Evolutionary conservation across 805 yeast genomes (phyloP).

Genomic region (Cyberlindnera suaveolens): DNA sequence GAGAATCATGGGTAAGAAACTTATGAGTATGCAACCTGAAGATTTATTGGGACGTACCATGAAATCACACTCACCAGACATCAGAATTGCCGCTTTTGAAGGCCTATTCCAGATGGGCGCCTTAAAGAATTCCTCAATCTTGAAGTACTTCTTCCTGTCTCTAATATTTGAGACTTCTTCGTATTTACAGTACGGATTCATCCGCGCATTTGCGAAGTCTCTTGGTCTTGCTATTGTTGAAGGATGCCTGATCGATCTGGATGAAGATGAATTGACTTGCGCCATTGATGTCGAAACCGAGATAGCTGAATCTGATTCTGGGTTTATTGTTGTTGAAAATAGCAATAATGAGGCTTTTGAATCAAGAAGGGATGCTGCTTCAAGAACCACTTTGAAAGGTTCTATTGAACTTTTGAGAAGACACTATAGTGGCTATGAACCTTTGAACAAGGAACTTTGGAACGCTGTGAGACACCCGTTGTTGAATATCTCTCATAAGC

Average conservation of each 20-base stretch:
- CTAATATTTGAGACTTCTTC: constrained; percentile 51
- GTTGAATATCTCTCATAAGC: constrained; percentile 50
- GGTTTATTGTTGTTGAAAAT: constrained; percentile 50
- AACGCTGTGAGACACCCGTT: constrained; percentile 56
- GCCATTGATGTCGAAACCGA: constrained; percentile 9
- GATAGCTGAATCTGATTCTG: constrained; percentile 21
- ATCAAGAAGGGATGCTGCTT: constrained; percentile 55
- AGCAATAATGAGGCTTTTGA: constrained; percentile 38
- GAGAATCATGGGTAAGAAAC: constrained; percentile 48
- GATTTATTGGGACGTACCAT: constrained; percentile 51
- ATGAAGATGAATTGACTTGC: constrained; percentile 54
- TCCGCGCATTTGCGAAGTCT: constrained; percentile 40
- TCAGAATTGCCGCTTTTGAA: constrained; percentile 62
- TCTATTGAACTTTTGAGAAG: constrained; percentile 59
- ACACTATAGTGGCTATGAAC: constrained; percentile 46
- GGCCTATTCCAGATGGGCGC: constrained; percentile 75
- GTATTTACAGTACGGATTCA: constrained; percentile 43
- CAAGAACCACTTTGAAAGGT: constrained; percentile 59
- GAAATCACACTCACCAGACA: constrained; percentile 38
- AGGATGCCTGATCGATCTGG: constrained; percentile 52
- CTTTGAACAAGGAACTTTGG: constrained; percentile 63
- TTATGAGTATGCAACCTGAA: constrained; percentile 44
- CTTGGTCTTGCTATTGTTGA: constrained; percentile 63
- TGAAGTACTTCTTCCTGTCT: constrained; percentile 55
- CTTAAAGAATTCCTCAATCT: constrained; percentile 52